Evolutionary conservation across 202 grass and related monocot genomes (phyloP).

Genomic region (Bolboschoenoplectus hybrid): DNA sequence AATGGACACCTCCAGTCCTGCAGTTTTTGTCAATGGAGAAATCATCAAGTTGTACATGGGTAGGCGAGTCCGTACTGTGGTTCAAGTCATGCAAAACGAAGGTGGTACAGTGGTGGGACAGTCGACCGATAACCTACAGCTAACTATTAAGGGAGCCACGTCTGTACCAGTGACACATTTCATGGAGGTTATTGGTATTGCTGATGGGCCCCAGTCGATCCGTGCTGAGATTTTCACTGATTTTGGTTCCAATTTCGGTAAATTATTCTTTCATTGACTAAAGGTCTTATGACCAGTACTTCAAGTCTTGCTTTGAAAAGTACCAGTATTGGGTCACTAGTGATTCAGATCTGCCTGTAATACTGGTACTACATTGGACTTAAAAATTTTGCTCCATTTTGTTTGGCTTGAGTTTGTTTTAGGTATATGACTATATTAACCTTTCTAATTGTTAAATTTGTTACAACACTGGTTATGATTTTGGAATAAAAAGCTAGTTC

Average conservation of each 20-base stretch:
- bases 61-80: slow-evolving; percentile 69
- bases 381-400: background rate
- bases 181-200: slow-evolving; percentile 78
- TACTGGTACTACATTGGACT: background rate
- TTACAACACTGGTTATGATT: background rate
- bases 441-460: background rate
- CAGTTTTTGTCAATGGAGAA: slow-evolving; percentile 77
- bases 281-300: background rate
- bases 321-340: background rate
- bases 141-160: slow-evolving; percentile 63
- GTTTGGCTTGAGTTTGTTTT: background rate
- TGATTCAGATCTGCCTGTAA: slow-evolving; percentile 30
- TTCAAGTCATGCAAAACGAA: slow-evolving; percentile 67
- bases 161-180: slow-evolving; percentile 49
- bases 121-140: slow-evolving; percentile 71
- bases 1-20: slow-evolving; percentile 86
- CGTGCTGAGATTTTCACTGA: slow-evolving; percentile 77
- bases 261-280: slow-evolving; percentile 29
- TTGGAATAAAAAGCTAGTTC: background rate
- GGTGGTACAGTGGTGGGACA: slow-evolving; percentile 52
- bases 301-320: background rate
- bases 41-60: slow-evolving; percentile 61
- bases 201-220: slow-evolving; percentile 67
- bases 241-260: slow-evolving; percentile 81
- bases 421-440: background rate